Evolutionary conservation across 257 asterid species (phyloP), one percentile per base, ranked within the genome.

Genomic region (Buddleja alternifolia): DNA sequence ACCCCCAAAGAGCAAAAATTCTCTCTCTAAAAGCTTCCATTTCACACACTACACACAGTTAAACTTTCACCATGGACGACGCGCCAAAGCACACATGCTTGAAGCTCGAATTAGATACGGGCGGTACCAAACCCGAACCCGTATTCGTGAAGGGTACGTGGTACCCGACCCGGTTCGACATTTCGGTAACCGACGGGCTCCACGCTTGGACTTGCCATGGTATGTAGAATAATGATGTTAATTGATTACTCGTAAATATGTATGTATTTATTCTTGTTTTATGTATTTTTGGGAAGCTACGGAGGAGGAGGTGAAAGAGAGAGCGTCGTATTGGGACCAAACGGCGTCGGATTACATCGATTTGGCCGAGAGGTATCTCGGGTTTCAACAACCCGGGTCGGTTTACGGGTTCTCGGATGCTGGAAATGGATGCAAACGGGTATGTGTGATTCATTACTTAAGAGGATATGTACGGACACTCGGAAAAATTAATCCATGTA

Each of bases 311-410:
- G 90, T 93, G 63, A 62, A 76, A 45, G 96, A 90, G 78, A 85
- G 99, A 67, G 96, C 99, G 17, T 80, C 88, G 9, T 80, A 80
- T n/a, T 93, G 99, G 99, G 97, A 93, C 70, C 95, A 84, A 73
- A 84, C 87, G 72, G 89, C 77, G 73, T 59, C 82, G 66, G 93
- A 90, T 63, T 90, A 93, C 77, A 65, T 88, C 40, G 88, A 87
- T 53, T 77, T 88, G 76, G 92, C 86, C 51, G 96, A 88, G 86
- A 87, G 77, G 41, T 86, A 90, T 65, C 81, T 93, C 56, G 96
- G 93, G 44, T 80, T 87, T 80, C 96, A 90, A 54, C 99, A 90
- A 63, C 83, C 93, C 12, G 91, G 93, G n/a, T 90, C 97, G 32
- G 82, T 79, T 70, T 93, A 93, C 72, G 90, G 85, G 46, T 87